phyloP scores from a whole-genome alignment of 306 rosid species.

The Neltuma alba region DNA sequence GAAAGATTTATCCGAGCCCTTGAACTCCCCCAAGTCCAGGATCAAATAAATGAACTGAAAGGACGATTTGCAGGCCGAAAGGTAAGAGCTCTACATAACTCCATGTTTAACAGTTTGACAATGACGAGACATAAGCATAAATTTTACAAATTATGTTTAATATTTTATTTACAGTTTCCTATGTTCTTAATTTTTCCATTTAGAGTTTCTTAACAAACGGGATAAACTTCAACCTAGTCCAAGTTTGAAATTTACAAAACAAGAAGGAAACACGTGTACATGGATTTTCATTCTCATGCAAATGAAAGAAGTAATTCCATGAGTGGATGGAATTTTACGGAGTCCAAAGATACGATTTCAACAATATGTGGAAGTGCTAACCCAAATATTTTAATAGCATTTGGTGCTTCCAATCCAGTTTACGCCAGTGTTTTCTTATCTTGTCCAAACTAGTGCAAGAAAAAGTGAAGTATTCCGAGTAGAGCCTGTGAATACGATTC shows the following conservation, averaged over 20 bases:
- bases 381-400: not conserved
- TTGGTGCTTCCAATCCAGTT: not conserved
- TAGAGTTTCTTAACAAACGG: not conserved
- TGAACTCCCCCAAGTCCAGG: slow-evolving; percentile 86
- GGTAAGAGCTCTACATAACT: slow-evolving; percentile 47
- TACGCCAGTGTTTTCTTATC: not conserved
- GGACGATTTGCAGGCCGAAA: slow-evolving; percentile 92
- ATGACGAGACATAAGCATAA: not conserved
- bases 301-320: not conserved
- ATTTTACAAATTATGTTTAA: not conserved
- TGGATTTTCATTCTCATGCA: not conserved
- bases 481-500: not conserved
- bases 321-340: not conserved
- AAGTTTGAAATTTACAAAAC: not conserved
- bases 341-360: not conserved
- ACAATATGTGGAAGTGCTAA: not conserved
- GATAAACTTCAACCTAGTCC: not conserved
- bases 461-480: not conserved
- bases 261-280: not conserved
- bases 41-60: slow-evolving; percentile 77
- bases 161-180: not conserved
- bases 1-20: slow-evolving; percentile 81
- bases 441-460: not conserved
- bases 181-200: not conserved
- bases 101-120: not conserved